Base-by-base conservation (phyloP, 331 rosid species). In the Quercus lobata region DNA sequence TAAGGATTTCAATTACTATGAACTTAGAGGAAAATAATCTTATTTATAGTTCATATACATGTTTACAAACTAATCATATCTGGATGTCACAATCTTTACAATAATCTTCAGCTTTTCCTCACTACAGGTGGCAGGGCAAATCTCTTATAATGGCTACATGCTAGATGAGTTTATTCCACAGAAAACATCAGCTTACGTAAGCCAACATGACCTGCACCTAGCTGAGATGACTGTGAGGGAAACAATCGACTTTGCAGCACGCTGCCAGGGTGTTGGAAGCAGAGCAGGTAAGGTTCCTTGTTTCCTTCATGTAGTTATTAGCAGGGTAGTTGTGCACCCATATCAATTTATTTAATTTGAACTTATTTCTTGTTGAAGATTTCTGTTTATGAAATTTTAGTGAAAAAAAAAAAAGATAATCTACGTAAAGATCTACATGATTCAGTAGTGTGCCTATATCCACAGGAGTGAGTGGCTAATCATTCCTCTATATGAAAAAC, bases 91-190 rank as follows among this genome's bases (percentile, higher is more conserved):
- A 56, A 32, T 80, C 55, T 41, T 53, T 14, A 1, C 76, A 76
- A 60, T 7, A 76, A 74, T 62, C 41, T 56, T 15, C 80, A n/a
- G 46, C 61, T 46, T 80, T 81, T 62, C 66, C 69, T 71, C 69
- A 27, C 75, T 73, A 75, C 81, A 92, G 98, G 87, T 88, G 71
- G 32, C 84, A 10, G 96, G 96, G 74, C 91, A 92, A 76, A 78
- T 91, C 62, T 78, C 89, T 72, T 93, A 88, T 83, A 93, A 93
- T 69, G 96, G 90, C 52, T 74, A 84, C 81, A 89, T 69, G 65
- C 86, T 93, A 44, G 86, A 86, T 44, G 93, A 91, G 77, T 91
- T 91, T 85, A 88, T 93, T 17, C 90, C 88, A 21, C 84, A 87
- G 19, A 84, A 82, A 70, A 76, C 84, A 1, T 84, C 84, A 12